Evolutionary conservation across 768 basidiomycete genomes (phyloP).

Genomic region (Tubosaeta brunneosetosa): DNA sequence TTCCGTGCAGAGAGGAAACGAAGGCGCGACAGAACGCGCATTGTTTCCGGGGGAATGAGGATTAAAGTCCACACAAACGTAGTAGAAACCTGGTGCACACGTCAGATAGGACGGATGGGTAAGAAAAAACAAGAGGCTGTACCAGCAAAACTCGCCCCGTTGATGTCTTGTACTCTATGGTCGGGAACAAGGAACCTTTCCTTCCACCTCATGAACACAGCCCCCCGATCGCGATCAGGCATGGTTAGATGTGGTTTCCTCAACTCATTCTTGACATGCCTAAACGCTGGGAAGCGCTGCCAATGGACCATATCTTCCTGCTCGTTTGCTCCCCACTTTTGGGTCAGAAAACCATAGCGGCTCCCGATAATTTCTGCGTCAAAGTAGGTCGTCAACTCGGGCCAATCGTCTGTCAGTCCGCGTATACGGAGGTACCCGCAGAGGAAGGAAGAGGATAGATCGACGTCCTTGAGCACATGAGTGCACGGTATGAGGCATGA

Average conservation of each 20-base stretch:
- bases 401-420: slow-evolving; percentile 90
- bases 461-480: slow-evolving; percentile 63
- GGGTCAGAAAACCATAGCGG: slow-evolving; percentile 86
- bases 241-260: slow-evolving; percentile 76
- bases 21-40: slow-evolving; percentile 32
- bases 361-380: slow-evolving; percentile 94
- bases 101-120: slow-evolving; percentile 3
- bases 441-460: slow-evolving; percentile 78
- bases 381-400: slow-evolving; percentile 94
- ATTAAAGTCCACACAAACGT: slow-evolving; percentile 90
- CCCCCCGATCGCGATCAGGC: slow-evolving; percentile 68
- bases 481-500: not conserved
- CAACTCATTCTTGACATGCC: slow-evolving; percentile 74
- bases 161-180: slow-evolving; percentile 89
- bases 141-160: slow-evolving; percentile 94
- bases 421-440: slow-evolving; percentile 93
- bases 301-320: slow-evolving; percentile 93
- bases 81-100: slow-evolving; percentile 73
- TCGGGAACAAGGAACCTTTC: slow-evolving; percentile 95
- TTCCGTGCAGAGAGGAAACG: slow-evolving; percentile 31
- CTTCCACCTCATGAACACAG: slow-evolving; percentile 96
- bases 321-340: slow-evolving; percentile 87
- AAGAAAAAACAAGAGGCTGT: slow-evolving; percentile 24
- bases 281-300: slow-evolving; percentile 89
- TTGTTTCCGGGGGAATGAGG: slow-evolving; percentile 45